Evolutionary conservation across 345 rosid genomes (phyloP).

Genomic region (Limnanthes douglasii): DNA sequence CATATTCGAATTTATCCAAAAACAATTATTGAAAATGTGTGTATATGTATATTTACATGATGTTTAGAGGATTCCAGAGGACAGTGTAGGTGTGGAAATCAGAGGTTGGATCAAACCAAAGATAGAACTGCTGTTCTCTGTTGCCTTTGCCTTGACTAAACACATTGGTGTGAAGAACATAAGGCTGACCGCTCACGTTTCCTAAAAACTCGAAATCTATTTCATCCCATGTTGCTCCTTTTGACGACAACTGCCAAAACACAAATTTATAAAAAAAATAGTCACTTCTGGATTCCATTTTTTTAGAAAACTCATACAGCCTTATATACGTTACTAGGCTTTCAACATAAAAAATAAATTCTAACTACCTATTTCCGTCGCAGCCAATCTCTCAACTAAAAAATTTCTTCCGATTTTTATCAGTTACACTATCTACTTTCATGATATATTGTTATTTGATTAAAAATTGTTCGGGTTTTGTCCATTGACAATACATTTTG

Average conservation of each 20-base stretch:
- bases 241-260: slow-evolving; percentile 26
- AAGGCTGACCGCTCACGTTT: slow-evolving; percentile 43
- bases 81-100: slow-evolving; percentile 58
- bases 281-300: too few species aligned
- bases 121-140: slow-evolving; percentile 50
- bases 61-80: slow-evolving; percentile 48
- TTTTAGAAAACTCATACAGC: too few species aligned
- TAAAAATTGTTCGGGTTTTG: too few species aligned
- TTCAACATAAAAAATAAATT: too few species aligned
- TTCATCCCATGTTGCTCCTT: slow-evolving; percentile 53
- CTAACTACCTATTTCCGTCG: too few species aligned
- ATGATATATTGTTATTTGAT: too few species aligned
- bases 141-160: slow-evolving; percentile 42
- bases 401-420: too few species aligned
- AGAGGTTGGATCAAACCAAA: slow-evolving; percentile 55
- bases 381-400: too few species aligned
- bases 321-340: too few species aligned
- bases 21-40: background rate
- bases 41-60: slow-evolving; percentile 19
- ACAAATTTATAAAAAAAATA: background rate
- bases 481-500: too few species aligned
- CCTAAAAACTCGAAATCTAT: slow-evolving; percentile 63
- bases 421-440: too few species aligned
- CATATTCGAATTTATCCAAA: background rate
- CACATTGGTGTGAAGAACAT: slow-evolving; percentile 49